A percentile compares a stretch with the other conserved stretches of the same genome.
phyloP scores from a whole-genome alignment of 192 early-diverging fungal genomes.

The Dissophora globulifera region DNA sequence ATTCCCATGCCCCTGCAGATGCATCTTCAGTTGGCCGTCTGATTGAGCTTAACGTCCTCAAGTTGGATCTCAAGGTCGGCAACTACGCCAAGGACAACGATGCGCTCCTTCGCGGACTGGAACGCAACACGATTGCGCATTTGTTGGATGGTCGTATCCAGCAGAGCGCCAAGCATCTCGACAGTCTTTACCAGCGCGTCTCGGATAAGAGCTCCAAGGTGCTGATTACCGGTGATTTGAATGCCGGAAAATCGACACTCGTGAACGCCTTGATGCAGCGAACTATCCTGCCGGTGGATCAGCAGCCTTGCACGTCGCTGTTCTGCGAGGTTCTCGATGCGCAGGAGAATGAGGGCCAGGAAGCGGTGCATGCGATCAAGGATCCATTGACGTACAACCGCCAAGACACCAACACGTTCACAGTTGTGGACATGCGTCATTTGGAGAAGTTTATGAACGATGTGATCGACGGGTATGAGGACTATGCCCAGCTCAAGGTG shows the following conservation, averaged over 20 bases:
- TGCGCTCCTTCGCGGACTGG: conserved; percentile 69
- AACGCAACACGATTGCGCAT: conserved; percentile 75
- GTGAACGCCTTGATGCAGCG: conserved; percentile 94
- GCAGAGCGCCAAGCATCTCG: conserved; percentile 75
- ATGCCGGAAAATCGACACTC: conserved; percentile 97
- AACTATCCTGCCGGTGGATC: conserved; percentile 93
- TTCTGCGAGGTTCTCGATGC: conserved; percentile 98
- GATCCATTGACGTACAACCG: conserved; percentile 76
- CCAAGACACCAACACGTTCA: conserved; percentile 76
- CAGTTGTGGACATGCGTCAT: conserved; percentile 72
- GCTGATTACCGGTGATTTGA: conserved; percentile 96
- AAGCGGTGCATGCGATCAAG: conserved; percentile 93
- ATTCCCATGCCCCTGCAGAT: conserved; percentile 4
- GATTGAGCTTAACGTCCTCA: conserved; percentile 68
- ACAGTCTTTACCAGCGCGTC: conserved; percentile 86
- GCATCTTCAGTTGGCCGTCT: conserved; percentile 51
- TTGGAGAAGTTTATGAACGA: conserved; percentile 78
- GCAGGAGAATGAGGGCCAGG: conserved; percentile 86
- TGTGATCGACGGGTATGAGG: conserved; percentile 85
- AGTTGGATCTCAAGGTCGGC: conserved; percentile 75
- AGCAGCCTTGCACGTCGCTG: conserved; percentile 96
- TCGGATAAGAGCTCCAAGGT: conserved; percentile 93
- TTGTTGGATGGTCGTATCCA: conserved; percentile 79
- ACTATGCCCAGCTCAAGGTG: conserved; percentile 92
- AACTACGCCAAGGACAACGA: conserved; percentile 67